Evolutionary conservation across 352 stramenopile genomes (phyloP).

Genomic region (Vaucheria bursata): DNA sequence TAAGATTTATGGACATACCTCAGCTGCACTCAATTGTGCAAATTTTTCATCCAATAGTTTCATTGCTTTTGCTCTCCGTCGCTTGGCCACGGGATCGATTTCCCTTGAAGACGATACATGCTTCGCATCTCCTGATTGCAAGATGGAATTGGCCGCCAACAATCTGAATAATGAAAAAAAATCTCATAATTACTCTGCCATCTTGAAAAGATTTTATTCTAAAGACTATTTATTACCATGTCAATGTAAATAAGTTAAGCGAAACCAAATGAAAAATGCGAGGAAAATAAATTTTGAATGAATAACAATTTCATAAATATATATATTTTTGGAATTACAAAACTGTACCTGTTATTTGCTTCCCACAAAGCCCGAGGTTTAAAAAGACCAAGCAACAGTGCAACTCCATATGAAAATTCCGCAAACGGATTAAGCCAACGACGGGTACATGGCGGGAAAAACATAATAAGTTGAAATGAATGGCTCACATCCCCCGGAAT

Average conservation of each 20-base stretch:
- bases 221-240: too few species aligned
- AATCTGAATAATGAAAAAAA: background rate
- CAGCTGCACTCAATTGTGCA: slow-evolving; percentile 27
- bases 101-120: too few species aligned
- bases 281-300: too few species aligned
- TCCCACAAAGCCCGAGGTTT: too few species aligned
- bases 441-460: slow-evolving; percentile 15
- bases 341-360: too few species aligned
- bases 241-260: too few species aligned
- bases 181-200: too few species aligned
- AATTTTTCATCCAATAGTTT: slow-evolving; percentile 47
- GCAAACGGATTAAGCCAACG: slow-evolving; percentile 24
- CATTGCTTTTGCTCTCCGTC: slow-evolving; percentile 36
- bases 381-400: slow-evolving; percentile 38
- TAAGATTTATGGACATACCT: background rate
- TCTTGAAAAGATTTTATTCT: too few species aligned
- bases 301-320: too few species aligned
- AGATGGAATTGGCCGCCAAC: background rate
- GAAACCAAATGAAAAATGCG: too few species aligned
- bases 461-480: slow-evolving; percentile 32
- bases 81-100: slow-evolving; percentile 36
- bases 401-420: slow-evolving; percentile 39
- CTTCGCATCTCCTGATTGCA: background rate
- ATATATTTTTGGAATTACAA: too few species aligned
- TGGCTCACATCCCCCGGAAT: slow-evolving; percentile 26